These are phyloP conservation scores for Sutorius australiensis DNA, from an alignment of 768 basidiomycete species.

Conservation along the genomic window DNA sequence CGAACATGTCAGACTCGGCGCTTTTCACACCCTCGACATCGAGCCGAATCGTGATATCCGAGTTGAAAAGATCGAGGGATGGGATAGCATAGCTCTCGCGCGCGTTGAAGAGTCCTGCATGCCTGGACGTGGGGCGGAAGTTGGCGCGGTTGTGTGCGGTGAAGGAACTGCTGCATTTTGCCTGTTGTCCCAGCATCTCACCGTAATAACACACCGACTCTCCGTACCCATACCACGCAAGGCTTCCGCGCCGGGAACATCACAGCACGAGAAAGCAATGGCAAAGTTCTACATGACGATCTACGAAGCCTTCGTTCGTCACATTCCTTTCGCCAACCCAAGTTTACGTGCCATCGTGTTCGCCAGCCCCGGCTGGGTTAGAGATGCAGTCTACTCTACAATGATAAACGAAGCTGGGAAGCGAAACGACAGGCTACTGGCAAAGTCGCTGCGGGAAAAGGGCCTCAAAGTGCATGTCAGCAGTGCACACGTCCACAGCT, in stretches of 20 bases:
- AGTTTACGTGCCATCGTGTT: constrained; percentile 87
- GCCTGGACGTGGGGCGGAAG: constrained; percentile 94
- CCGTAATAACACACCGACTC: constrained; percentile 85
- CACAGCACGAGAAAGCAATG: constrained; percentile 92
- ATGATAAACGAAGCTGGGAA: constrained; percentile 77
- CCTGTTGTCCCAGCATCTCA: constrained; percentile 95
- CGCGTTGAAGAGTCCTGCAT: constrained; percentile 85
- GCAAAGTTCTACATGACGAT: constrained; percentile 77
- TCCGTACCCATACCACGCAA: constrained; percentile 90
- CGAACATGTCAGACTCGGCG: constrained; percentile 84
- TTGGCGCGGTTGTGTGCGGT: constrained; percentile 93
- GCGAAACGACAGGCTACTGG: constrained; percentile 79
- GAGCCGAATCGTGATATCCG: constrained; percentile 89
- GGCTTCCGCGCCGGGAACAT: constrained; percentile 71
- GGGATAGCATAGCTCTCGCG: constrained; percentile 86
- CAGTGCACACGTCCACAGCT: constrained; percentile 92
- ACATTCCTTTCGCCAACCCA: constrained; percentile 78
- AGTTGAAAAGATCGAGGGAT: constrained; percentile 81
- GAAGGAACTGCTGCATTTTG: constrained; percentile 96
- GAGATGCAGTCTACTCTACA: constrained; percentile 82
- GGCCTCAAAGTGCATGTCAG: constrained; percentile 87
- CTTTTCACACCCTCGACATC: constrained; percentile 91
- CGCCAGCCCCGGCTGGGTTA: constrained; percentile 95
- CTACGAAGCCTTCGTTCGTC: constrained; percentile 82
- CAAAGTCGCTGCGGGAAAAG: constrained; percentile 74